These are phyloP conservation scores for Haplosporangium sp. DNA, from an alignment of 371 early-diverging fungal species.

Conservation along the genomic window DNA sequence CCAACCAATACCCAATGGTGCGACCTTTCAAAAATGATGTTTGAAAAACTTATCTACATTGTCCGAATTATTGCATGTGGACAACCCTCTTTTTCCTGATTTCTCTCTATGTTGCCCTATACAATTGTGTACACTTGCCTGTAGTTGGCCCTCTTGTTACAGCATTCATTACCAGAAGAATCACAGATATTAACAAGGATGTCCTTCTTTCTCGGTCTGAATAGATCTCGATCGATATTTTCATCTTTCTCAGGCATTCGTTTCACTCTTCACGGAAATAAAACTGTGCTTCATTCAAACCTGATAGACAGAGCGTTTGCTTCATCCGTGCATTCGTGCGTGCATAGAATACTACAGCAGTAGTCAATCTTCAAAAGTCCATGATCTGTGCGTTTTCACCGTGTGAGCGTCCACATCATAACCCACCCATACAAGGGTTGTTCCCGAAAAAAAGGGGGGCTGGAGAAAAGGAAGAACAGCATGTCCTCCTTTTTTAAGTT, in stretches of 20 bases:
- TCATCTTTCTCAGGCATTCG: conserved; percentile 24
- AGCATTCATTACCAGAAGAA: too few species aligned
- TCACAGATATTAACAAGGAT: too few species aligned
- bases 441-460: not conserved
- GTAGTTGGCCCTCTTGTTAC: too few species aligned
- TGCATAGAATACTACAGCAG: too few species aligned
- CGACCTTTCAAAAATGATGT: conserved; percentile 47
- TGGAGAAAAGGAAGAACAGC: conserved; percentile 30
- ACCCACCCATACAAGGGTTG: too few species aligned
- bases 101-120: not conserved
- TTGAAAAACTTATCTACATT: conserved; percentile 63
- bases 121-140: too few species aligned
- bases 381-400: too few species aligned
- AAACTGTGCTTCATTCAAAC: not conserved
- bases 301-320: too few species aligned
- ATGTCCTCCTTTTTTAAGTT: conserved; percentile 58
- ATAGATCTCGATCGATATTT: conserved; percentile 21
- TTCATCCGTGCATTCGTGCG: too few species aligned
- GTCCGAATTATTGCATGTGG: conserved; percentile 51
- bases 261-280: conserved; percentile 10
- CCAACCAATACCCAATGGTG: not conserved
- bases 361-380: too few species aligned
- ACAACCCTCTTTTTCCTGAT: conserved; percentile 11
- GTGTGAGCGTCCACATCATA: too few species aligned
- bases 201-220: not conserved